Conservation (phyloP, 2,329 filamentous ascomycete species). For the Ophiocordyceps australis region DNA sequence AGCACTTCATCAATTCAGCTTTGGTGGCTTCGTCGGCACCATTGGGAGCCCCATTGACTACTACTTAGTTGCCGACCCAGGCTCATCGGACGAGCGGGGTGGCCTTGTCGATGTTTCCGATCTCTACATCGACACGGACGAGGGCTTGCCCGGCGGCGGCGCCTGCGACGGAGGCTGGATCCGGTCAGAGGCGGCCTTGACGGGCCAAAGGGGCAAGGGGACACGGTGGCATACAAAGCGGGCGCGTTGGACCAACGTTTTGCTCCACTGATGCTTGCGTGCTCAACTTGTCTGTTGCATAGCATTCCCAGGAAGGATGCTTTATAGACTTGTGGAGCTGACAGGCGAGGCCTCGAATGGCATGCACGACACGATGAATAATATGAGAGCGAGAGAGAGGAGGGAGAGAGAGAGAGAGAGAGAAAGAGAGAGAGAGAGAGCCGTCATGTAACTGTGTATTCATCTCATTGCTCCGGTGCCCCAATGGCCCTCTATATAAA, state of each 20-base stretch:
- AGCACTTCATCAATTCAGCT: conserved; percentile 29
- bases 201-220: conserved; percentile 28
- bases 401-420: too few species aligned
- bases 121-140: conserved; percentile 26
- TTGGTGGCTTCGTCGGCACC: conserved; percentile 45
- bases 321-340: too few species aligned
- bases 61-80: conserved; percentile 35
- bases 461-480: too few species aligned
- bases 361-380: too few species aligned
- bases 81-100: conserved; percentile 35
- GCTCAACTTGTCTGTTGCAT: too few species aligned
- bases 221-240: conserved; percentile 32
- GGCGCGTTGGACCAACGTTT: conserved; percentile 19
- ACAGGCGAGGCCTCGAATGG: too few species aligned
- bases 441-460: too few species aligned
- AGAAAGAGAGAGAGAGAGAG: too few species aligned
- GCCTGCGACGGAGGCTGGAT: conserved; percentile 31
- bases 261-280: conserved; percentile 5
- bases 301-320: too few species aligned
- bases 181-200: conserved; percentile 13
- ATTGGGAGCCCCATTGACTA: conserved; percentile 42
- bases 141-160: conserved; percentile 17
- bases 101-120: conserved; percentile 34
- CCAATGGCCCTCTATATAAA: too few species aligned
- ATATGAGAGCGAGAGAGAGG: too few species aligned